These are phyloP conservation scores for Filosporella fistucella DNA, from an alignment of 495 filamentous ascomycete genomes.

Conservation along the genomic window DNA sequence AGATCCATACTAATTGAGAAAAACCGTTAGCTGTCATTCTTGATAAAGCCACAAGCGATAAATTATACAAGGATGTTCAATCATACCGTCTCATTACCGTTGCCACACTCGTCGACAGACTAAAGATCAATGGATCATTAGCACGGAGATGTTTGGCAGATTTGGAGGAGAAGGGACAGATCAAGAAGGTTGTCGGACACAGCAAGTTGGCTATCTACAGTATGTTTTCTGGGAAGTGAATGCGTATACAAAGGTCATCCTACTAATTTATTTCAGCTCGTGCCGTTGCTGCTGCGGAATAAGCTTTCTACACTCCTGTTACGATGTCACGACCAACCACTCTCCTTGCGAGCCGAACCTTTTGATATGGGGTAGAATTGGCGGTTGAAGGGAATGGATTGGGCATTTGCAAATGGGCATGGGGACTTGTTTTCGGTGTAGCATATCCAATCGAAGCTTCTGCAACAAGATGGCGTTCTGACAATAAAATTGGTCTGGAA, in stretches of 20 bases:
- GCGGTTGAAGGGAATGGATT: slow-evolving; percentile 21
- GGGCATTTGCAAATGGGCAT: slow-evolving; percentile 23
- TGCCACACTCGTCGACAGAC: slow-evolving; percentile 94
- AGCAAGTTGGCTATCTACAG: slow-evolving; percentile 99
- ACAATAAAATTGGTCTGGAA: too few species aligned
- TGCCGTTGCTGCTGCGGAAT: slow-evolving; percentile 55
- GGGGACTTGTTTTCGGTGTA: slow-evolving; percentile 27
- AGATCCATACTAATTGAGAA: too few species aligned
- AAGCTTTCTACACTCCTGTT: slow-evolving; percentile 25
- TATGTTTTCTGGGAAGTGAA: slow-evolving; percentile 49
- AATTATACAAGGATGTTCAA: slow-evolving; percentile 98
- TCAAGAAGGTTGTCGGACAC: slow-evolving; percentile 97
- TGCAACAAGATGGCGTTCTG: too few species aligned
- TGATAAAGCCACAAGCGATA: slow-evolving; percentile 76
- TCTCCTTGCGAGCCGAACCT: slow-evolving; percentile 15
- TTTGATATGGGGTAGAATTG: slow-evolving; percentile 8
- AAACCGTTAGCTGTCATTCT: slow-evolving; percentile 75
- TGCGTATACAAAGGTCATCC: too few species aligned
- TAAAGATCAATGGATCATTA: slow-evolving; percentile 99
- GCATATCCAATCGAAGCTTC: slow-evolving; percentile 28
- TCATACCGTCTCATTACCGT: slow-evolving; percentile 99
- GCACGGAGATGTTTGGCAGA: slow-evolving; percentile 86
- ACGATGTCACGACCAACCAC: slow-evolving; percentile 25
- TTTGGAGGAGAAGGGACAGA: slow-evolving; percentile 94
- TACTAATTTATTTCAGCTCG: slow-evolving; percentile 49